These are phyloP conservation scores for Teratosphaeria viscida DNA, from an alignment of 2,329 filamentous ascomycete species.

Conservation along the genomic window DNA sequence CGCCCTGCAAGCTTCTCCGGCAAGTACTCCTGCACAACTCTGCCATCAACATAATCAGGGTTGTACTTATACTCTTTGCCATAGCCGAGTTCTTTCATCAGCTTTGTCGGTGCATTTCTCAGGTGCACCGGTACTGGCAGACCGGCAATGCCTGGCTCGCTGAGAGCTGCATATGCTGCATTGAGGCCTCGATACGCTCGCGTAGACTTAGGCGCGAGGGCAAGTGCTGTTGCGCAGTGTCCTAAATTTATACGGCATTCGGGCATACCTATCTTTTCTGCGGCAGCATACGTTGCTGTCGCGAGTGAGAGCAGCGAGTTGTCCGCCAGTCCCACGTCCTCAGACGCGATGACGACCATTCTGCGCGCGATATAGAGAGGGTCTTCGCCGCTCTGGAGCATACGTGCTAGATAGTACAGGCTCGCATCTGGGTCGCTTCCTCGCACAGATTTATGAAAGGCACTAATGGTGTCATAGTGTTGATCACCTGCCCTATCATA, in stretches of 20 bases:
- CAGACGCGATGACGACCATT: slow-evolving; percentile 88
- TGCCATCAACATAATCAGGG: slow-evolving; percentile 74
- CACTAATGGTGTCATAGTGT: slow-evolving; percentile 95
- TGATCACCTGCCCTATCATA: slow-evolving; percentile 93
- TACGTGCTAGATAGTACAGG: slow-evolving; percentile 88
- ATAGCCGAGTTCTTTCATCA: slow-evolving; percentile 90
- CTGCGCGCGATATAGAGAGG: slow-evolving; percentile 84
- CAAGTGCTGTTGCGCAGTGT: slow-evolving; percentile 73
- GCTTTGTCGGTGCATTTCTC: slow-evolving; percentile 77
- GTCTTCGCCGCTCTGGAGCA: slow-evolving; percentile 92
- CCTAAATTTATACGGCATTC: slow-evolving; percentile 88
- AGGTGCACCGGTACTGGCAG: slow-evolving; percentile 79
- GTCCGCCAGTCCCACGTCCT: slow-evolving; percentile 87
- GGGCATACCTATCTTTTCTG: slow-evolving; percentile 89
- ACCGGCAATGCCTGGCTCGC: slow-evolving; percentile 72
- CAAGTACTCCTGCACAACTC: slow-evolving; percentile 81
- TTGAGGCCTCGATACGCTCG: slow-evolving; percentile 72
- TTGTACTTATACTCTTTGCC: slow-evolving; percentile 95
- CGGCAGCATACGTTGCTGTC: slow-evolving; percentile 74
- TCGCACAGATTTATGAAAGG: slow-evolving; percentile 90
- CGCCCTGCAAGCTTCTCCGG: slow-evolving; percentile 63
- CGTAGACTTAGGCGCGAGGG: slow-evolving; percentile 75
- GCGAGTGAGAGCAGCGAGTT: slow-evolving; percentile 73
- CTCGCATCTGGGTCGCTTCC: slow-evolving; percentile 79
- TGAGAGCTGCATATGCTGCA: slow-evolving; percentile 66